Percentiles rank a stretch among this genome's conserved stretches.
These are phyloP conservation scores for Mycena rebaudengoi DNA, from an alignment of 768 basidiomycete species.

Conservation along the genomic window DNA sequence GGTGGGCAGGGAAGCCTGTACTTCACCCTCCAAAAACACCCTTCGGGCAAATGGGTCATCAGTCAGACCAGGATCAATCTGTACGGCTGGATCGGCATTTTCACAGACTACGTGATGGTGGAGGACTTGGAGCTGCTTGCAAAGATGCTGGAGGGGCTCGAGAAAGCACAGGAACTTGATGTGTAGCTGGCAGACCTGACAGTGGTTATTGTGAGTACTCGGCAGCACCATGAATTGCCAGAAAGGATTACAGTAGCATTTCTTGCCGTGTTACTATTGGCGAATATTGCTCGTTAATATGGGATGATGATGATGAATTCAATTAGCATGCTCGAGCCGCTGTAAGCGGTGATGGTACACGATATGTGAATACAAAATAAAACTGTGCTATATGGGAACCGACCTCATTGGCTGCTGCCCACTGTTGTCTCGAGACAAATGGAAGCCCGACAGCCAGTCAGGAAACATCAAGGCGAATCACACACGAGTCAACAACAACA, in stretches of 20 bases:
- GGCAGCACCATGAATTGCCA: not conserved
- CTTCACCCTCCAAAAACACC: slow-evolving; percentile 14
- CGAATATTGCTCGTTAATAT: not conserved
- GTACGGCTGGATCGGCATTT: slow-evolving; percentile 5
- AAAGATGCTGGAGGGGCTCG: slow-evolving; percentile 5
- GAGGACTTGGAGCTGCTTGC: slow-evolving; percentile 6
- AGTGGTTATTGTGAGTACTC: not conserved
- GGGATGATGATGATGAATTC: too few species aligned
- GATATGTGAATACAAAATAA: too few species aligned
- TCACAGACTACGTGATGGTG: slow-evolving; percentile 12
- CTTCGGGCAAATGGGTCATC: slow-evolving; percentile 13
- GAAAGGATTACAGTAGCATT: not conserved
- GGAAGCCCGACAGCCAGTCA: not conserved
- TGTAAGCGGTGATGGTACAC: too few species aligned
- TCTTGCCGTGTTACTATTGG: slow-evolving; percentile 7
- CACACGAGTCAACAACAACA: not conserved
- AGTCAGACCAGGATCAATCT: slow-evolving; percentile 11
- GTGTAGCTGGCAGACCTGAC: too few species aligned
- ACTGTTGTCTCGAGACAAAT: slow-evolving; percentile 1
- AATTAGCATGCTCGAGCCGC: too few species aligned
- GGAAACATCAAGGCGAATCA: not conserved
- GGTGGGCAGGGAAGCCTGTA: slow-evolving; percentile 8
- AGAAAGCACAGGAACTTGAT: not conserved
- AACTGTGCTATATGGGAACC: not conserved
- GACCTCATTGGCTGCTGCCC: not conserved